Conservation (phyloP, 768 basidiomycete species). For the Antrodiella citrinella region DNA sequence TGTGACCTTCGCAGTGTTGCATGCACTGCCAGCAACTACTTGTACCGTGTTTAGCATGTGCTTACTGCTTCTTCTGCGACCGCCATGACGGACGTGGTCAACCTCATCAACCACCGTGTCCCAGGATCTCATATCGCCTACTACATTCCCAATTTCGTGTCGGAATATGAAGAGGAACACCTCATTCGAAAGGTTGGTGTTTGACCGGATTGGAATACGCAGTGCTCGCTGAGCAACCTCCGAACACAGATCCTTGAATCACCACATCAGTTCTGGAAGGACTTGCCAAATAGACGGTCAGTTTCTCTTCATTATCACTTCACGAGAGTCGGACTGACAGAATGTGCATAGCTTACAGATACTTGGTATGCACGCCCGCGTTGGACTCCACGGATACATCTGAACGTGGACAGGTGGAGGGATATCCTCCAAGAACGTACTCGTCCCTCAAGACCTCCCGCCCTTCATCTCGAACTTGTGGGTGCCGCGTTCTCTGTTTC, state of each 20-base stretch:
- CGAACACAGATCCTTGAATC: constrained; percentile 59
- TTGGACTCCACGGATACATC: neutral
- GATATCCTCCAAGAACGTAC: constrained; percentile 54
- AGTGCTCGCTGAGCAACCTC: constrained; percentile 1
- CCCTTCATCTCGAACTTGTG: constrained; percentile 63
- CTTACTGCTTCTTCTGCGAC: no score
- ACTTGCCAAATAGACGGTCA: constrained; percentile 60
- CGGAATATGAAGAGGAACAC: constrained; percentile 66
- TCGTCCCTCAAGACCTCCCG: constrained; percentile 67
- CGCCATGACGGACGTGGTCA: neutral
- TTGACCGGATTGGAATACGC: constrained; percentile 6
- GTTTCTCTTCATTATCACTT: no score
- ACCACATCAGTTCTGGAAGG: constrained; percentile 80
- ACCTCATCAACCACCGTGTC: neutral
- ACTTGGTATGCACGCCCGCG: neutral
- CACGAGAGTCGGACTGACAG: no score
- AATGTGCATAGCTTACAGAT: constrained; percentile 1
- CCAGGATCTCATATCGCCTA: constrained; percentile 24
- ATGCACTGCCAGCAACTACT: no score
- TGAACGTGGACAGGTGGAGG: constrained; percentile 51
- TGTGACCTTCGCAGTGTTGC: no score
- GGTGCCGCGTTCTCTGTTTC: constrained; percentile 17
- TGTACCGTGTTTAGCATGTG: no score
- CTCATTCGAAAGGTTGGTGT: constrained; percentile 62
- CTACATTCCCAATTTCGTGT: constrained; percentile 75